These are phyloP conservation scores for Hypoxylon fragiforme DNA, from an alignment of 495 filamentous ascomycete species.

Conservation along the genomic window DNA sequence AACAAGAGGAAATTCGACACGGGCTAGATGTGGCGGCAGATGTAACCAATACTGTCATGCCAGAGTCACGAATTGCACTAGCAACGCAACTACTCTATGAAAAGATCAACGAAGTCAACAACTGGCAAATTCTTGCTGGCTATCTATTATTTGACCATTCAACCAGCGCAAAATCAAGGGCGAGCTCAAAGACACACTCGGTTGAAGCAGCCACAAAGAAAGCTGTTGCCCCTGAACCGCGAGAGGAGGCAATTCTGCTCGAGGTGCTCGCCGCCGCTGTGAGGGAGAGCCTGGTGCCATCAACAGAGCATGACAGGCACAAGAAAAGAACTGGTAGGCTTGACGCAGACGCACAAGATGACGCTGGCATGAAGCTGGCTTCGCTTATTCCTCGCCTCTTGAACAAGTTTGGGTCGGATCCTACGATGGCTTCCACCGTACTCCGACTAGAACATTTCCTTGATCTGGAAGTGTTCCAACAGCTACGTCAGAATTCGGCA, in stretches of 20 bases:
- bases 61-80: constrained; percentile 80
- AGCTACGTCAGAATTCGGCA: constrained; percentile 81
- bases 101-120: constrained; percentile 71
- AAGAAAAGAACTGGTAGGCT: constrained; percentile 60
- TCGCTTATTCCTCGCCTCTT: constrained; percentile 79
- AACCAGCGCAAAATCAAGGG: constrained; percentile 49
- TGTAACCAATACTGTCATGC: constrained; percentile 56
- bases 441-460: constrained; percentile 85
- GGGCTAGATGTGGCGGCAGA: constrained; percentile 49
- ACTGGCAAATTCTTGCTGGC: constrained; percentile 86
- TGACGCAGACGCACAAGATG: constrained; percentile 69
- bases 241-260: constrained; percentile 81
- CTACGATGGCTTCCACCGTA: constrained; percentile 81
- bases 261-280: constrained; percentile 83
- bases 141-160: constrained; percentile 94
- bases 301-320: constrained; percentile 63
- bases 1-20: constrained; percentile 47
- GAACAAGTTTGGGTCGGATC: constrained; percentile 88
- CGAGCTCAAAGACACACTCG: constrained; percentile 44
- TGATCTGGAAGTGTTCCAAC: constrained; percentile 85
- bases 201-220: constrained; percentile 61
- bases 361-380: constrained; percentile 73
- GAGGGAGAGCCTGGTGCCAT: constrained; percentile 63
- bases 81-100: constrained; percentile 85
- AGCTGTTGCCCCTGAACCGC: constrained; percentile 70